These are phyloP conservation scores for Pseudocohnilembus persalinus DNA, from an alignment of 169 alveolate genomes.

Conservation along the genomic window DNA sequence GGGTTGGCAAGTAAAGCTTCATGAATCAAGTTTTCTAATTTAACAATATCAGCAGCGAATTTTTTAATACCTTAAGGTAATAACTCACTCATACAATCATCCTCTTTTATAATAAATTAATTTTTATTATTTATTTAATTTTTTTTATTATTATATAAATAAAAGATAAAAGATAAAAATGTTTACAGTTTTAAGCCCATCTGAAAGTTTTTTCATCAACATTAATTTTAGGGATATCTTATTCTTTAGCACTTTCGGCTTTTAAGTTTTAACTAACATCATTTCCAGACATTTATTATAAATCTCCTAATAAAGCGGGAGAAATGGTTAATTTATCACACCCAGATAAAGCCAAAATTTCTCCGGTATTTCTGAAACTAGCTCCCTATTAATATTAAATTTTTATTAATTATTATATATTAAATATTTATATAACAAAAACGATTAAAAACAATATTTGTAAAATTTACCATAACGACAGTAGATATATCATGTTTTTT, in stretches of 20 bases:
- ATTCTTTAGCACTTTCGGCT: slow-evolving; percentile 24
- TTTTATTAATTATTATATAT: too few relatives aligned
- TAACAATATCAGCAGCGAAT: slow-evolving; percentile 68
- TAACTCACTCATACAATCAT: slow-evolving; percentile 83
- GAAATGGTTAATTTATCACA: slow-evolving; percentile 87
- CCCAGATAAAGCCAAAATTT: slow-evolving; percentile 78
- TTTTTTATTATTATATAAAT: too few relatives aligned
- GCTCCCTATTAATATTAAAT: slow-evolving; percentile 60
- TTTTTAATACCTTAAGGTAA: slow-evolving; percentile 83
- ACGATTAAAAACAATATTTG: neutral
- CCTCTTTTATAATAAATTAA: slow-evolving; percentile 58
- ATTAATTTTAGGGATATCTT: slow-evolving; percentile 33
- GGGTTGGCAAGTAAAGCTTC: slow-evolving; percentile 14
- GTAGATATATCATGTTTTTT: slow-evolving; percentile 74
- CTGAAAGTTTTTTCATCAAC: slow-evolving; percentile 57
- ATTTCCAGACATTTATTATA: slow-evolving; percentile 38
- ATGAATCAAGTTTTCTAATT: slow-evolving; percentile 54
- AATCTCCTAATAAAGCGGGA: slow-evolving; percentile 76
- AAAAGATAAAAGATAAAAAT: neutral
- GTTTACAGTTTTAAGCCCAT: slow-evolving; percentile 56
- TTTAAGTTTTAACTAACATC: slow-evolving; percentile 28
- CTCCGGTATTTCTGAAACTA: slow-evolving; percentile 79
- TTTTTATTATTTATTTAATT: neutral
- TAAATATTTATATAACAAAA: too few relatives aligned
- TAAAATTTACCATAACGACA: slow-evolving; percentile 68